phyloP scores from a whole-genome alignment of 2,329 filamentous ascomycete genomes.

The Fusarium napiforme region DNA sequence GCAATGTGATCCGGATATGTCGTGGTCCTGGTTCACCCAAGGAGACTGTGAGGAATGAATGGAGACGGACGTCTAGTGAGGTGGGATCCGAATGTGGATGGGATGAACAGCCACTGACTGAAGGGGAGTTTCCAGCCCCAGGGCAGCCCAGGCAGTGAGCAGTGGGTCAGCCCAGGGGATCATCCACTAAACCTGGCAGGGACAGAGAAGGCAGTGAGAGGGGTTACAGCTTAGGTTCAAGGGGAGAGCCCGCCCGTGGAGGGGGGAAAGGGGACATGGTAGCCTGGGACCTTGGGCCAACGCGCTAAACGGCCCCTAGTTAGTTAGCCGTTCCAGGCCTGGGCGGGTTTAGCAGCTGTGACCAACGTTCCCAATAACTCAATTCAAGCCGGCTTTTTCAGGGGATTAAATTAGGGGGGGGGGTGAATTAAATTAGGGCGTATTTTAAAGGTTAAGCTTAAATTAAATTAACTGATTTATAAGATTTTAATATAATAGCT shows the following conservation, averaged over 20 bases:
- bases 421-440: too few species aligned
- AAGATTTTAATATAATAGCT: too few species aligned
- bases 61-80: slow-evolving; percentile 20
- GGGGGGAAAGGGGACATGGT: neutral
- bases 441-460: too few species aligned
- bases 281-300: slow-evolving; percentile 7
- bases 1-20: slow-evolving; percentile 36
- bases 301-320: slow-evolving; percentile 37
- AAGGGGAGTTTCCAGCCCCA: slow-evolving; percentile 18
- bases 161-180: slow-evolving; percentile 21
- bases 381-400: too few species aligned
- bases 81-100: slow-evolving; percentile 41
- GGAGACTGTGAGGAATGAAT: slow-evolving; percentile 41
- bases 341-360: slow-evolving; percentile 23
- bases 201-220: slow-evolving; percentile 13
- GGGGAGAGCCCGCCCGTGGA: slow-evolving; percentile 3
- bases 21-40: slow-evolving; percentile 33
- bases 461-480: too few species aligned
- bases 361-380: too few species aligned
- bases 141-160: neutral
- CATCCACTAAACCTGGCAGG: slow-evolving; percentile 33
- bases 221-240: slow-evolving; percentile 32
- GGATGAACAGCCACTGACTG: slow-evolving; percentile 38
- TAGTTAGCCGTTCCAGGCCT: slow-evolving; percentile 35
- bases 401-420: too few species aligned